Percentiles rank a stretch among this genome's conserved stretches.
Evolutionary conservation across 352 stramenopile species (phyloP).

Genomic region (Phytopythium sindhum): DNA sequence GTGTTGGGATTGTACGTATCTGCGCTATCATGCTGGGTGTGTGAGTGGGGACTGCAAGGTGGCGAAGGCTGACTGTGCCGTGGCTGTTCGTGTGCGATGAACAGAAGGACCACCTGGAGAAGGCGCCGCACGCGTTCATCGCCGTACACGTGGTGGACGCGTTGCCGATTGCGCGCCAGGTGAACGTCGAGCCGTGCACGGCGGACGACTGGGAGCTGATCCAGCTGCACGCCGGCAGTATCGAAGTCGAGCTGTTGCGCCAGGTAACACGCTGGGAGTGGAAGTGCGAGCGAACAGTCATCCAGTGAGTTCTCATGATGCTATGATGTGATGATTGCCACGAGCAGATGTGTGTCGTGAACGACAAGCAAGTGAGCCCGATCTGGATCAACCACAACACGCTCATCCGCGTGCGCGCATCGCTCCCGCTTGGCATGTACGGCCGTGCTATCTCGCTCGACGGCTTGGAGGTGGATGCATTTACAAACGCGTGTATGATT

Average conservation of each 20-base stretch:
- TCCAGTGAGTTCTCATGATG: too few species aligned
- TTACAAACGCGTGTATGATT: not conserved
- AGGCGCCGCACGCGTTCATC: constrained; percentile 53
- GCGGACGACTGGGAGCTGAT: constrained; percentile 90
- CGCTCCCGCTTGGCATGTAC: constrained; percentile 65
- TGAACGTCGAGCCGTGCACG: constrained; percentile 84
- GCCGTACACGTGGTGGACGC: constrained; percentile 73
- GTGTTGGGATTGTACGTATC: constrained; percentile 63
- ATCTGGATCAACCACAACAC: constrained; percentile 82
- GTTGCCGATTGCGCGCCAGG: constrained; percentile 58
- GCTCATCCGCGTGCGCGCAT: constrained; percentile 61
- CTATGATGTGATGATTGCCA: not conserved
- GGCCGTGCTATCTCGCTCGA: constrained; percentile 5
- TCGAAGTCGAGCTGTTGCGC: constrained; percentile 79
- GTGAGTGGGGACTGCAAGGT: not conserved
- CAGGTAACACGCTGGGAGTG: constrained; percentile 41
- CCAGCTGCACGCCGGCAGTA: constrained; percentile 77
- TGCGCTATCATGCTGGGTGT: not conserved
- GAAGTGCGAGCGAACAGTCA: too few species aligned
- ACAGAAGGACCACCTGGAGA: constrained; percentile 62
- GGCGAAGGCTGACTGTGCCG: not conserved
- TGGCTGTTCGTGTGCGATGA: not conserved
- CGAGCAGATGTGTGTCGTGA: constrained; percentile 79
- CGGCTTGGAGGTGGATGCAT: not conserved
- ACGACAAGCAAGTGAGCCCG: constrained; percentile 80